These are phyloP conservation scores for Rhododendron griersonianum DNA, from an alignment of 148 eudicot genomes.

Conservation along the genomic window DNA sequence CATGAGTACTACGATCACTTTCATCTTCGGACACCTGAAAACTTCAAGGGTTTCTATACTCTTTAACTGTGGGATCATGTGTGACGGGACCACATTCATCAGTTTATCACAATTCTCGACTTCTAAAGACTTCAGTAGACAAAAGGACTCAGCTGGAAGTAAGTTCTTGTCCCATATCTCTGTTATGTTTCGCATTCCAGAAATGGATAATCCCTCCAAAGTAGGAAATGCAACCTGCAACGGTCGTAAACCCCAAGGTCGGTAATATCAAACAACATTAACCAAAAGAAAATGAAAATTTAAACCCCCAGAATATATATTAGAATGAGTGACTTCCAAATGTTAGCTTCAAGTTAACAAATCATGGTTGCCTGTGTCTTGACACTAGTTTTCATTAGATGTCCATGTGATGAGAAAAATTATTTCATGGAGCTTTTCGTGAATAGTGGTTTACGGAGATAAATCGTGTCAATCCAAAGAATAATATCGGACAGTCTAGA, in stretches of 20 bases:
- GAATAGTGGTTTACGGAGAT: too few species aligned
- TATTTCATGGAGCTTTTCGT: too few species aligned
- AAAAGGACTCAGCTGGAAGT: neutral
- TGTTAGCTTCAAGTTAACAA: neutral
- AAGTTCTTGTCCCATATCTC: neutral
- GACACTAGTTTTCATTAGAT: too few species aligned
- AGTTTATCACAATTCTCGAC: neutral
- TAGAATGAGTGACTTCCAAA: too few species aligned
- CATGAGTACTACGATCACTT: too few species aligned
- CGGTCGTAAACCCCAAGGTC: neutral
- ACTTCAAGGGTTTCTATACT: neutral
- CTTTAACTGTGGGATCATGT: neutral
- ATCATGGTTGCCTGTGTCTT: neutral
- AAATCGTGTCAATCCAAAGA: too few species aligned
- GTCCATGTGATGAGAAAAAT: too few species aligned
- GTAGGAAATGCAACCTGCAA: neutral
- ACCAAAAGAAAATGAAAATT: too few species aligned
- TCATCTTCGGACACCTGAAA: rapidly evolving
- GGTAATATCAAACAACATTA: too few species aligned
- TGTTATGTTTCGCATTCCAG: neutral
- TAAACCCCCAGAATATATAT: too few species aligned
- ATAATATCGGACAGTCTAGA: too few species aligned
- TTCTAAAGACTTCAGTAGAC: neutral
- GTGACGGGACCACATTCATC: neutral
- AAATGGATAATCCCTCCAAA: neutral